Conservation (phyloP, 2,329 filamentous ascomycete species). For the Ophiocordyceps camponoti-rufipedis region DNA sequence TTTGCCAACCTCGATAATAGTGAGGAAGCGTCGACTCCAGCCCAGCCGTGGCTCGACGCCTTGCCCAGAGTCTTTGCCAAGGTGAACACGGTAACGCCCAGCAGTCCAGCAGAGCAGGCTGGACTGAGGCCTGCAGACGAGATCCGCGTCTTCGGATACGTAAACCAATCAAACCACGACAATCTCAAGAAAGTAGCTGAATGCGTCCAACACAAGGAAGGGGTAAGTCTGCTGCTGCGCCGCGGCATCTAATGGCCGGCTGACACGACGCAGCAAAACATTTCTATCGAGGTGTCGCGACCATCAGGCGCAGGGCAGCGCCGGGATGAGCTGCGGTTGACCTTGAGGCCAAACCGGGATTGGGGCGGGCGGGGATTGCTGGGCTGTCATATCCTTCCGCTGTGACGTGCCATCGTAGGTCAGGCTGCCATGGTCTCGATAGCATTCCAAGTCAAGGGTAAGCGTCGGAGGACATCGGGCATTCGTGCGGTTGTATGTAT, state of each 20-base stretch:
- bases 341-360: slow-evolving; percentile 55
- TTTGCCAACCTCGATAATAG: slow-evolving; percentile 54
- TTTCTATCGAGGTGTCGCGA: slow-evolving; percentile 50
- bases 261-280: slow-evolving; percentile 35
- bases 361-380: slow-evolving; percentile 86
- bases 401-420: slow-evolving; percentile 23
- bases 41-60: slow-evolving; percentile 10
- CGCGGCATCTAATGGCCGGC: slow-evolving; percentile 1
- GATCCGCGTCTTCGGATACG: slow-evolving; percentile 70
- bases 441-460: neutral
- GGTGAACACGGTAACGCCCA: slow-evolving; percentile 64
- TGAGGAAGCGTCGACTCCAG: slow-evolving; percentile 13
- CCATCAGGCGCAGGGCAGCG: slow-evolving; percentile 20
- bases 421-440: neutral
- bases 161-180: slow-evolving; percentile 73
- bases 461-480: too few species aligned
- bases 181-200: slow-evolving; percentile 73
- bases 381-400: slow-evolving; percentile 74
- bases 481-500: neutral
- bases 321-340: slow-evolving; percentile 44
- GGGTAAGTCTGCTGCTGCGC: slow-evolving; percentile 36
- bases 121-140: slow-evolving; percentile 67
- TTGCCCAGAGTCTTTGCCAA: slow-evolving; percentile 50
- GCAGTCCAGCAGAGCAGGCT: slow-evolving; percentile 67
- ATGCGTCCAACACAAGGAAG: slow-evolving; percentile 76